Evolutionary conservation across 768 basidiomycete species (phyloP).

Genomic region (Russula sp.): DNA sequence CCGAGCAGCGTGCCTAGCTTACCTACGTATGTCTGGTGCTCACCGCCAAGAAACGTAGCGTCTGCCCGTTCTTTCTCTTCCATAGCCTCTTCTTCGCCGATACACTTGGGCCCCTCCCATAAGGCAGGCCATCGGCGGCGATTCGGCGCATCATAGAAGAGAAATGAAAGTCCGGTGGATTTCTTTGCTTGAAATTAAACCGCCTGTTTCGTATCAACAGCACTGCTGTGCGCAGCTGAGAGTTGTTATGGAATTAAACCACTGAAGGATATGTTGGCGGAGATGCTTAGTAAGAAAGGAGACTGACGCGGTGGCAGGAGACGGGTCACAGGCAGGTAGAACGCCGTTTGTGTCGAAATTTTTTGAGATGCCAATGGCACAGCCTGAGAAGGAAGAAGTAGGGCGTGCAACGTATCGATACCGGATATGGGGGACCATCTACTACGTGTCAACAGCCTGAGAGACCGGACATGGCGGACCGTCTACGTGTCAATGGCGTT

Average conservation of each 20-base stretch:
- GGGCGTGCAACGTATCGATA: background rate
- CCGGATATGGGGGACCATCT: no score
- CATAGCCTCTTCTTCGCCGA: conserved; percentile 49
- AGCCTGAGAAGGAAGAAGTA: no score
- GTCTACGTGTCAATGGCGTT: conserved; percentile 3
- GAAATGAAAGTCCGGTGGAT: conserved; percentile 56
- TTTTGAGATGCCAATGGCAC: conserved; percentile 14
- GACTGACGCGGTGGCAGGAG: conserved; percentile 55
- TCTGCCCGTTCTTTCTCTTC: conserved; percentile 74
- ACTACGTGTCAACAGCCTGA: no score
- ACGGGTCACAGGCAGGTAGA: conserved; percentile 55
- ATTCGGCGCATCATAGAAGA: conserved; percentile 47
- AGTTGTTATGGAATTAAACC: conserved; percentile 44
- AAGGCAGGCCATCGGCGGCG: conserved; percentile 68
- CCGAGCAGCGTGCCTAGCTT: conserved; percentile 65
- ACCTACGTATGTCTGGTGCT: conserved; percentile 55
- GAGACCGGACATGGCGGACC: background rate
- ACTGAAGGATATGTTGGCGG: conserved; percentile 49
- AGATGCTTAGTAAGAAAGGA: conserved; percentile 62
- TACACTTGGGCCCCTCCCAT: conserved; percentile 57
- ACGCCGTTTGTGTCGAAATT: conserved; percentile 33
- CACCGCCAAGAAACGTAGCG: conserved; percentile 56
- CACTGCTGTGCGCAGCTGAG: conserved; percentile 63
- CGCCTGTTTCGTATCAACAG: conserved; percentile 70
- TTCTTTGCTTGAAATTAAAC: conserved; percentile 54